These are phyloP conservation scores for Fraxinus ornus DNA, from an alignment of 305 asterid species.

Conservation along the genomic window DNA sequence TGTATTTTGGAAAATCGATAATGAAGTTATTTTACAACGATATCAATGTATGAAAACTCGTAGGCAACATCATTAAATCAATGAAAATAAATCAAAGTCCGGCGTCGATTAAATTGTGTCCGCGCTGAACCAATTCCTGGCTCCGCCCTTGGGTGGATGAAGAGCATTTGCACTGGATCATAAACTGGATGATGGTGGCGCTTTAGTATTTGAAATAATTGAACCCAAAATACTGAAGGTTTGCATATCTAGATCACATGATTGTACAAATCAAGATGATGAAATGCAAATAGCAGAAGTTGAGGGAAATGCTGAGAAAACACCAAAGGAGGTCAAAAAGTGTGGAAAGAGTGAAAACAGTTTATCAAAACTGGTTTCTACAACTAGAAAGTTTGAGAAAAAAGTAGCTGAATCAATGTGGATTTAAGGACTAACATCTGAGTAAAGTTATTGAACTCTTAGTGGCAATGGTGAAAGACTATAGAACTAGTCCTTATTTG, in stretches of 20 bases:
- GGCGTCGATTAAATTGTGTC: too few relatives aligned
- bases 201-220: conserved; percentile 66
- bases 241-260: conserved; percentile 53
- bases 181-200: conserved; percentile 85
- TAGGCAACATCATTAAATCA: too few relatives aligned
- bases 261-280: conserved; percentile 22
- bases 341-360: conserved; percentile 19
- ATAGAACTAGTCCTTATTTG: not conserved
- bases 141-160: conserved; percentile 59
- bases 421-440: not conserved
- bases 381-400: conserved; percentile 41
- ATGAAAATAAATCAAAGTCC: too few relatives aligned
- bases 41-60: too few relatives aligned
- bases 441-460: not conserved
- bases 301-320: conserved; percentile 33
- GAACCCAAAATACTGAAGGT: conserved; percentile 81
- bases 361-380: conserved; percentile 10
- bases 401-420: conserved; percentile 18
- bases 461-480: not conserved
- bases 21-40: too few relatives aligned
- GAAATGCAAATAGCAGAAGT: not conserved
- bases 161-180: conserved; percentile 83
- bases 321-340: conserved; percentile 21
- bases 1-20: too few relatives aligned
- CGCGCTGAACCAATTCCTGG: too few relatives aligned